Conservation (phyloP, 2,329 filamentous ascomycete genomes). For the Ambrosiella xylebori region DNA sequence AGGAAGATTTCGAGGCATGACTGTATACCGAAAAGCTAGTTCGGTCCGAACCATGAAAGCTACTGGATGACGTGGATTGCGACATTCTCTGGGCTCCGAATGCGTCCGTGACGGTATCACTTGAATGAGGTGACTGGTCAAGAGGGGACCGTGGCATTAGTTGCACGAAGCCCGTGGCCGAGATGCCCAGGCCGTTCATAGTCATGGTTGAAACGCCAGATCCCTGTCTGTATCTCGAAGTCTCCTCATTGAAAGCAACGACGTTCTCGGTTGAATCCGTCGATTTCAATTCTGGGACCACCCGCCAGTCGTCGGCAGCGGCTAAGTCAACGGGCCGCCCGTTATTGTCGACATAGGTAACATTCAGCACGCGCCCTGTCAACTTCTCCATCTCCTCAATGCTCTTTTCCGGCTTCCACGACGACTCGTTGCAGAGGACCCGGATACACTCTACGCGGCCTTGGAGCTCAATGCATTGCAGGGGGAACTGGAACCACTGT, state of each 20-base stretch:
- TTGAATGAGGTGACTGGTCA: neutral
- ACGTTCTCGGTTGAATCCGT: neutral
- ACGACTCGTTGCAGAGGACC: conserved; percentile 6
- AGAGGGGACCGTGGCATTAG: neutral
- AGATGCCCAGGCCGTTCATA: neutral
- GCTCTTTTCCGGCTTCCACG: neutral
- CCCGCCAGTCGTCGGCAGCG: neutral
- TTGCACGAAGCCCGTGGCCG: neutral
- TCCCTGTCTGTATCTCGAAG: neutral
- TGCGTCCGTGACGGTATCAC: neutral
- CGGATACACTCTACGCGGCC: conserved; percentile 11
- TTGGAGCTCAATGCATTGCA: neutral
- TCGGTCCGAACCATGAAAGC: too few species aligned
- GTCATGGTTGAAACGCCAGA: neutral
- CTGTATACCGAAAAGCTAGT: too few species aligned
- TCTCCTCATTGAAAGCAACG: neutral
- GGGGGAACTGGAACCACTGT: neutral
- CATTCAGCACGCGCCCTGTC: neutral
- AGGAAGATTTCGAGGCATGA: too few species aligned
- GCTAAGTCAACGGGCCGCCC: neutral
- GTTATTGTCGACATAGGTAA: neutral
- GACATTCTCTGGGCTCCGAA: neutral
- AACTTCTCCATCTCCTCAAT: conserved; percentile 3
- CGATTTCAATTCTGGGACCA: neutral
- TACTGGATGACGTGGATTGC: neutral